Base-by-base conservation (phyloP, 1,284 basidiomycete species). In the Sparassis latifolia region DNA sequence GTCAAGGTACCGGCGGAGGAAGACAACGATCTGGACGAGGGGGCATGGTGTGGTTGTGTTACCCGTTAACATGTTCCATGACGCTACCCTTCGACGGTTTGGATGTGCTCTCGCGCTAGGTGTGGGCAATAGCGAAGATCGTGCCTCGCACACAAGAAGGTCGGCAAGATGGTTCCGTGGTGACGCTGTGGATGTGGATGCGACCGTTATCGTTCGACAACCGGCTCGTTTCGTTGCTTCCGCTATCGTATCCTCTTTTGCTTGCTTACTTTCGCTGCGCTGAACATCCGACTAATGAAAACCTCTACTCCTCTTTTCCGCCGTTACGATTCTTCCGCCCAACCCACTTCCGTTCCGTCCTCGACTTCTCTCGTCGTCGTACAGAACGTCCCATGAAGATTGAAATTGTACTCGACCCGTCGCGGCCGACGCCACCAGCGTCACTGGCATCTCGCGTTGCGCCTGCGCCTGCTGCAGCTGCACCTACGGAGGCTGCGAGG, bases 351-450 rank as follows among this genome's bases (percentile, higher is more conserved):
- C 40, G n/a, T 45, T 47, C 9, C 42, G 10, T 43, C 3, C 31
- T 35, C 47, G 28, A 47, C 50, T 38, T 38, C 48, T 33, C 29
- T 31, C 31, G 38, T 51, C 48, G 49, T 27, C 47, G 42, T 44
- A 70, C 74, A 97, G 93, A 94, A 79, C 90, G 91, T 63, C 90
- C 94, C 30, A 96, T 99, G 90, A 96, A 94, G 78, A 94, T 98
- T 58, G 96, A 98, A 77, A 92, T 98, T 56, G 84, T 97, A 44
- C 80, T 97, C 66, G 92, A 96, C 75, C 93, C 93, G 29, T 76
- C 86, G 48, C 80, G 80, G 49, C 78, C 84, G n/a, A 77, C 79
- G 4, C 77, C 86, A 6, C 59, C 72, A 20, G 70, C 71, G 28
- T 75, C 83, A 2, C 77, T 95, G 57, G 82, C 78, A 27, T 79